phyloP scores from a whole-genome alignment of 2,329 filamentous ascomycete species.

The Talaromyces funiculosus region DNA sequence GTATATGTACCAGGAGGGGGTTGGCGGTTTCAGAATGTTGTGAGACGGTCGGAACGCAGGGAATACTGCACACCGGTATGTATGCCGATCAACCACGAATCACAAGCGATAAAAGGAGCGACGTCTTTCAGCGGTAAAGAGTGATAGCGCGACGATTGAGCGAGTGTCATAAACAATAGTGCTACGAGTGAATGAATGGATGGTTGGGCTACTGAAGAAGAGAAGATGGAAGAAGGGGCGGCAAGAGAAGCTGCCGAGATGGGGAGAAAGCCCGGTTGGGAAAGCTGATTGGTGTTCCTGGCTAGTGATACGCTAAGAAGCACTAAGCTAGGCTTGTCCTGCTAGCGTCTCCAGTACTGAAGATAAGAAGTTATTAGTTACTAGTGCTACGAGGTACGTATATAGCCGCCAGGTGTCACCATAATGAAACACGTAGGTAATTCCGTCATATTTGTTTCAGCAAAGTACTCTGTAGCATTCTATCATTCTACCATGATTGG shows the following conservation, averaged over 20 bases:
- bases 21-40: constrained; percentile 14
- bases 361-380: no score
- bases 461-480: no score
- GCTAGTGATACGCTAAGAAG: neutral
- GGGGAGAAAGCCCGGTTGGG: neutral
- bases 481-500: no score
- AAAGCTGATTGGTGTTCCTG: neutral
- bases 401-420: neutral
- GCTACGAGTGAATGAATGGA: neutral
- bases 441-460: no score
- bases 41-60: constrained; percentile 5
- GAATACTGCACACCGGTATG: neutral
- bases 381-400: no score
- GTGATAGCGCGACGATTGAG: neutral
- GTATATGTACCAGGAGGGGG: neutral
- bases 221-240: neutral
- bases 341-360: neutral
- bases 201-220: neutral
- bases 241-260: neutral
- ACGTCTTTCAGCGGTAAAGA: neutral
- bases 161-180: neutral
- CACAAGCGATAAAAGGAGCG: neutral
- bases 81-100: neutral
- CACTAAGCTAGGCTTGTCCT: neutral
- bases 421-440: no score